These are phyloP conservation scores for Hypomontagnella monticulosa DNA, from an alignment of 495 filamentous ascomycete species.

Conservation along the genomic window DNA sequence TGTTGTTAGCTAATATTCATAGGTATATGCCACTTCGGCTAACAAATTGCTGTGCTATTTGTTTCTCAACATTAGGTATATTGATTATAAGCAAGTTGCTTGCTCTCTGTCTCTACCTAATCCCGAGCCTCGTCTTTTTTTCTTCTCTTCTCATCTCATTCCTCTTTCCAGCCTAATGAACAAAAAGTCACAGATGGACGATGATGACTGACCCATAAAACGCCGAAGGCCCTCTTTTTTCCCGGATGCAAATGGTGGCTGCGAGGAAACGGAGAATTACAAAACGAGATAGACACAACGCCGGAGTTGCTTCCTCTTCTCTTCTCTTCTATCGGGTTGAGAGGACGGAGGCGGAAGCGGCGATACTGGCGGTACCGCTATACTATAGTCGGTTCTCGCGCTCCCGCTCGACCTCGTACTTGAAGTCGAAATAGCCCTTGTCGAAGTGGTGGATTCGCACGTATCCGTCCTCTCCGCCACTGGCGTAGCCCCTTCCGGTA, in stretches of 20 bases:
- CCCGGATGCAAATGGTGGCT: constrained; percentile 42
- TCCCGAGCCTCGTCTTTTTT: constrained; percentile 24
- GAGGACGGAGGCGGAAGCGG: not conserved
- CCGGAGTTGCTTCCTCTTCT: constrained; percentile 20
- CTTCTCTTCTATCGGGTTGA: not conserved
- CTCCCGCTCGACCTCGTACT: constrained; percentile 94
- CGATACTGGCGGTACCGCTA: not conserved
- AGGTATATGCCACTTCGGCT: too few species aligned
- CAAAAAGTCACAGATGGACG: constrained; percentile 17
- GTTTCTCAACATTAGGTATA: constrained; percentile 32
- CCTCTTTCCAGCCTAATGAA: constrained; percentile 38
- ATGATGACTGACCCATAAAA: constrained; percentile 40
- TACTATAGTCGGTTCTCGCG: constrained; percentile 48
- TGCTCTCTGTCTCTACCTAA: constrained; percentile 21
- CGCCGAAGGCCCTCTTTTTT: constrained; percentile 41
- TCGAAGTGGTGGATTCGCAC: constrained; percentile 99
- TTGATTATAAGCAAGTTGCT: constrained; percentile 42
- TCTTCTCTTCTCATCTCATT: constrained; percentile 4
- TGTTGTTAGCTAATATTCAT: too few species aligned
- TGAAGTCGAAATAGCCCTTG: constrained; percentile 97
- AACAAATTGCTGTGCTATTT: too few species aligned
- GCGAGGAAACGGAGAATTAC: constrained; percentile 15
- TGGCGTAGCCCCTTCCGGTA: constrained; percentile 87
- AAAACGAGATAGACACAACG: constrained; percentile 26
- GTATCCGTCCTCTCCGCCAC: constrained; percentile 97